Conservation (phyloP, 495 filamentous ascomycete genomes). For the Cenococcum geophilum region DNA sequence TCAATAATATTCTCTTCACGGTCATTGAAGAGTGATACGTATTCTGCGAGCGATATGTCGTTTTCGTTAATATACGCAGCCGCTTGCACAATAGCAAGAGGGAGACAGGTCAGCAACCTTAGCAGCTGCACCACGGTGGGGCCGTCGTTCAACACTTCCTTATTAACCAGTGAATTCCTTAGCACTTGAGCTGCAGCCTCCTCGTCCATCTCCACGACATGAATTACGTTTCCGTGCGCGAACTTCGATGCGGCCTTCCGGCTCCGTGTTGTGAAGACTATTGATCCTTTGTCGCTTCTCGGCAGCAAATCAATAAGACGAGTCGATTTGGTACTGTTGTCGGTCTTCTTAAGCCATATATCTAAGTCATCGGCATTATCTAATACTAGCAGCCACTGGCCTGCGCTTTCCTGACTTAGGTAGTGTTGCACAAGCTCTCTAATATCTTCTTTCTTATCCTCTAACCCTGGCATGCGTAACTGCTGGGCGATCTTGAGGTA, state of each 20-base stretch:
- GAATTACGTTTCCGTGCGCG: constrained; percentile 2
- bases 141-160: neutral
- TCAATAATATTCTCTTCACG: constrained; percentile 17
- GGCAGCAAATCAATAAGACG: constrained; percentile 8
- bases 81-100: constrained; percentile 30
- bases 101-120: constrained; percentile 19
- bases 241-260: constrained; percentile 10
- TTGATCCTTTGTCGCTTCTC: constrained; percentile 23
- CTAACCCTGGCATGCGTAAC: constrained; percentile 21
- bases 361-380: constrained; percentile 21
- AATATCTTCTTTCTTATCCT: constrained; percentile 5
- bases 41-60: constrained; percentile 15
- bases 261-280: constrained; percentile 52
- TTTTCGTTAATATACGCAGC: too few species aligned
- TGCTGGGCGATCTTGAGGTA: constrained; percentile 41
- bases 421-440: neutral
- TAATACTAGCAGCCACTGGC: constrained; percentile 23
- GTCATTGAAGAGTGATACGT: constrained; percentile 13
- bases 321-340: neutral
- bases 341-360: neutral
- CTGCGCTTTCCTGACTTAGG: constrained; percentile 14
- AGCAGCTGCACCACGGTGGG: neutral
- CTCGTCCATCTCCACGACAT: constrained; percentile 3
- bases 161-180: neutral
- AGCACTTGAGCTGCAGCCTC: neutral